Evolutionary conservation across 805 yeast species (phyloP), one percentile per base, ranked within the genome.

Genomic region (Ogataea saltuana): DNA sequence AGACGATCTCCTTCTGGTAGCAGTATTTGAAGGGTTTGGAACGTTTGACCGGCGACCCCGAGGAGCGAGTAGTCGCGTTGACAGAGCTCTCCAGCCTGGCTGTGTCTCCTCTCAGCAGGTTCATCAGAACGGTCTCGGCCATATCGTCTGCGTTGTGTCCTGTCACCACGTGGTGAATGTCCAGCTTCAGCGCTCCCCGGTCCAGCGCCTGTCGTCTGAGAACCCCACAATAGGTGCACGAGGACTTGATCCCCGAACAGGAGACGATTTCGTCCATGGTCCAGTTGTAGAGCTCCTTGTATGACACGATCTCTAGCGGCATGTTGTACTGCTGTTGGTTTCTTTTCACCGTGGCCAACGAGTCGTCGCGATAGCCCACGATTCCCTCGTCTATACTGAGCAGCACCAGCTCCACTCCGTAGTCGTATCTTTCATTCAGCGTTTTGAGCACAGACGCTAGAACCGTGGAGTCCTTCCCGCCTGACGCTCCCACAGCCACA

Each of bases 91-190:
- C 98, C 42, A 93, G 70, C 50, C 99, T 74, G 18, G 96, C 95
- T 6, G 89, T 84, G 61, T 93, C 99, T n/a, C 99, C 99, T 55
- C 99, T 74, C 21, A 93, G 68, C 33, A 93, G 66, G 64, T 93
- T 93, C 98, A 93, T 91, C 42, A 93, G 66, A 4, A 93, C 96
- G 0, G 99, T 93, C 59, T 93, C 99, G 1, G 99, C 99, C 88
- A 93, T 86, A 67, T 93, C 99, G 64, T 93, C 99, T 0, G 99
- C 99, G 63, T 93, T 93, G 65, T 93, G 99, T 2, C 99, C 99
- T 0, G 99, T 93, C 1, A 93, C 95, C 23, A 93, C 93, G 65
- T 93, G 99, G 41, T 75, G 73, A 39, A 93, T 89, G 0, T 83
- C 88, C 18, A 91, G 67, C 59, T 83, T 85, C 9, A 86, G 82